A percentile compares a stretch with the other conserved stretches of the same genome.
phyloP scores from a whole-genome alignment of 768 basidiomycete genomes.

The Rhodotorula paludigena region DNA sequence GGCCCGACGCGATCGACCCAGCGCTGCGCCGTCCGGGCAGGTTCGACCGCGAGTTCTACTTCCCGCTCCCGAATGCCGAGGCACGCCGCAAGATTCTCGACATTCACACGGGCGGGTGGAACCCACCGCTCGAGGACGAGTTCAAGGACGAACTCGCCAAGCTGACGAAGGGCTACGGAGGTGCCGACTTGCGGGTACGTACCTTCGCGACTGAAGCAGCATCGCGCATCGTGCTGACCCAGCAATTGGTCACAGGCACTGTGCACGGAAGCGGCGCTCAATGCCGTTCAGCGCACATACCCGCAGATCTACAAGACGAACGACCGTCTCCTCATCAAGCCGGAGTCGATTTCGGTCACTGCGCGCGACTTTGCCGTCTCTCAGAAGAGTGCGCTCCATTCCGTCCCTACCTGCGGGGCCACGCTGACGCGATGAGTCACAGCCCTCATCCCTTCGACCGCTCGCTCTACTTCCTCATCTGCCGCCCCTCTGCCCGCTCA shows the following conservation, averaged over 20 bases:
- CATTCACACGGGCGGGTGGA: constrained; percentile 88
- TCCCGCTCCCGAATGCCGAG: constrained; percentile 75
- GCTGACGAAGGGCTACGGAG: constrained; percentile 94
- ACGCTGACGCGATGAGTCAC: neutral
- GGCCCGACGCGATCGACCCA: constrained; percentile 96
- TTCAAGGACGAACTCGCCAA: constrained; percentile 67
- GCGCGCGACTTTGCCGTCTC: constrained; percentile 96
- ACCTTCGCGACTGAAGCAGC: too few species aligned
- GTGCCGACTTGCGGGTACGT: constrained; percentile 87
- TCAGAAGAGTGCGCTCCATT: constrained; percentile 84
- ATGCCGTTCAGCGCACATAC: constrained; percentile 90
- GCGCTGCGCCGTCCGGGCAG: constrained; percentile 87
- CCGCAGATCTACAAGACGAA: constrained; percentile 93
- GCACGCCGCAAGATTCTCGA: constrained; percentile 81
- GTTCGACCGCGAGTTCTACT: constrained; percentile 97
- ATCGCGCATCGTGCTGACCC: too few species aligned
- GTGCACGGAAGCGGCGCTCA: constrained; percentile 93
- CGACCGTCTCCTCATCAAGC: constrained; percentile 75
- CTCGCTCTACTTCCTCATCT: constrained; percentile 77
- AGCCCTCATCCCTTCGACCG: constrained; percentile 94
- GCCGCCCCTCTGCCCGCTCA: constrained; percentile 81
- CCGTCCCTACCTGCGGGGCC: neutral
- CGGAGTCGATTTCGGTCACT: constrained; percentile 75
- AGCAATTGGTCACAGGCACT: constrained; percentile 59
- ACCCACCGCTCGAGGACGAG: constrained; percentile 63